Percentiles rank a stretch among this genome's conserved stretches.
Conservation (phyloP, 2,329 filamentous ascomycete genomes). For the Tolypocladium capitatum region DNA sequence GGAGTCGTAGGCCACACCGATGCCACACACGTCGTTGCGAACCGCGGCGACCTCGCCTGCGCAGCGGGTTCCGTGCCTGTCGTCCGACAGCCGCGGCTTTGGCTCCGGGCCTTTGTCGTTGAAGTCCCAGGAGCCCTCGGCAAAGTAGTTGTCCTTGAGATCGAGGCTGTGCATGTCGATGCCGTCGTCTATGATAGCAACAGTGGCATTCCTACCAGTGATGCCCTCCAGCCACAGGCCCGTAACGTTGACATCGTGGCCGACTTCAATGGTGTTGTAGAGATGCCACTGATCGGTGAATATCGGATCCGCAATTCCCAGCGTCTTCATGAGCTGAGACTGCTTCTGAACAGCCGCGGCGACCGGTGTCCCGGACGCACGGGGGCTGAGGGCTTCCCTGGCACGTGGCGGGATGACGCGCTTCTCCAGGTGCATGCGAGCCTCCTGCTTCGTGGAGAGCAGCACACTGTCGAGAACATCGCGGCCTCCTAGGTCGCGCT, state of each 20-base stretch:
- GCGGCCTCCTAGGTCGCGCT: conserved; percentile 36
- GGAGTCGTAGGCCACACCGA: conserved; percentile 90
- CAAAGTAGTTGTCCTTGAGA: conserved; percentile 86
- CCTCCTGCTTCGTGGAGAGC: conserved; percentile 61
- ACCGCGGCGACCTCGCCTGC: conserved; percentile 87
- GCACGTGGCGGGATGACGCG: conserved; percentile 29
- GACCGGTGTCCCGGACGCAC: conserved; percentile 7
- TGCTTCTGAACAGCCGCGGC: conserved; percentile 41
- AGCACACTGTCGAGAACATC: conserved; percentile 61
- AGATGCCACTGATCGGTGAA: conserved; percentile 95
- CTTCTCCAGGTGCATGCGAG: conserved; percentile 40
- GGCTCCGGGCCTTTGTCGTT: conserved; percentile 75
- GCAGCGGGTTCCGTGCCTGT: conserved; percentile 84
- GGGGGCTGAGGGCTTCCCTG: conserved; percentile 11
- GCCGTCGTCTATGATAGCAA: conserved; percentile 92
- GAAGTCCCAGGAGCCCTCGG: conserved; percentile 87
- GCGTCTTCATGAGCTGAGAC: conserved; percentile 43
- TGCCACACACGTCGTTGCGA: conserved; percentile 84
- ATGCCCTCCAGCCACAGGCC: conserved; percentile 83
- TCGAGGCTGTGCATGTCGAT: conserved; percentile 93
- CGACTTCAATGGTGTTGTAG: conserved; percentile 65
- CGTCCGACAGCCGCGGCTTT: conserved; percentile 68
- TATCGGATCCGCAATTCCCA: conserved; percentile 80
- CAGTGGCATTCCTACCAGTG: conserved; percentile 77
- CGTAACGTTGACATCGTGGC: conserved; percentile 94